Conservation (phyloP, 345 rosid genomes). For the Salix caprea region DNA sequence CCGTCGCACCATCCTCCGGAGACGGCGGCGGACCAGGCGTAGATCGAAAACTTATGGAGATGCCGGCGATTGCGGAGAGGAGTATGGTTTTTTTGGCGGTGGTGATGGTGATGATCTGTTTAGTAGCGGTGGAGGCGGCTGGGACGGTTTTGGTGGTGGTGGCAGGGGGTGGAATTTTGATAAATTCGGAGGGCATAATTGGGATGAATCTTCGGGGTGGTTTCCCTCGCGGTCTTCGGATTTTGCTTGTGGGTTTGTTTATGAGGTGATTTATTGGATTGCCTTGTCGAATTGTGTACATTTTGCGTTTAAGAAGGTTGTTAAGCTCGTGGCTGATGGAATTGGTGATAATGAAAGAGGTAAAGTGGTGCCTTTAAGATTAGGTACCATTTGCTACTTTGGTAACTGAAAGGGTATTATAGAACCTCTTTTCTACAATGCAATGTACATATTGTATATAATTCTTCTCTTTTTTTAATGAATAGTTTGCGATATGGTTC, state of each 20-base stretch:
- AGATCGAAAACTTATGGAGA: constrained; percentile 39
- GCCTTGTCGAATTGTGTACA: constrained; percentile 81
- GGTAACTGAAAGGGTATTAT: neutral
- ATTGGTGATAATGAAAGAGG: constrained; percentile 44
- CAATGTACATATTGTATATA: constrained; percentile 14
- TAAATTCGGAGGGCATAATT: constrained; percentile 46
- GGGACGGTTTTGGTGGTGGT: constrained; percentile 19
- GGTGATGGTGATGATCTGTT: constrained; percentile 42
- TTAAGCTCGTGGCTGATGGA: constrained; percentile 37
- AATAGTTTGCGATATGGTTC: neutral
- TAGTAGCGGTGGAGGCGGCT: constrained; percentile 42
- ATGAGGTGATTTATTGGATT: constrained; percentile 93
- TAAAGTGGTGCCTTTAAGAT: constrained; percentile 49
- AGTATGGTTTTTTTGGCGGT: constrained; percentile 39
- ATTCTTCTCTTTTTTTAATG: neutral
- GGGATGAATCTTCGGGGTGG: constrained; percentile 59
- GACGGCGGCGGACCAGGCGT: constrained; percentile 55
- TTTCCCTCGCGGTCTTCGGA: constrained; percentile 41
- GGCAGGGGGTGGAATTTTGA: constrained; percentile 69
- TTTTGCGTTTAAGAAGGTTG: constrained; percentile 72
- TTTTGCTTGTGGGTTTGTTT: constrained; percentile 68
- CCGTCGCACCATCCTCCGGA: constrained; percentile 46
- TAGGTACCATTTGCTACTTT: constrained; percentile 47
- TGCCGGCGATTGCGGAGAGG: constrained; percentile 44
- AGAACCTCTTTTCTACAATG: neutral